Evolutionary conservation across 2,329 filamentous ascomycete species (phyloP).

Genomic region (Westerdykella ornata): DNA sequence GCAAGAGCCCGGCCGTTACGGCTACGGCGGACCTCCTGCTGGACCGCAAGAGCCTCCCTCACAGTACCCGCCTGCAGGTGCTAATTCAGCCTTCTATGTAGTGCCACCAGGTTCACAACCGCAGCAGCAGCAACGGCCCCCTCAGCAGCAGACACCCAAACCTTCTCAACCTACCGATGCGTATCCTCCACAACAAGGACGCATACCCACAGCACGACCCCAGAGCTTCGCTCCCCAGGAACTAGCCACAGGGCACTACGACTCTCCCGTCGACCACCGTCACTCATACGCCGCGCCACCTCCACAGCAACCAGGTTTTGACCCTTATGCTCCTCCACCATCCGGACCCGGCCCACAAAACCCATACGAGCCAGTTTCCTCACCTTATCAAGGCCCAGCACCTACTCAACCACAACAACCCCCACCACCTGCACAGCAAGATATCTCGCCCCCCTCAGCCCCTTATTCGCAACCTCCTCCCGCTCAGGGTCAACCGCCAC

Average conservation of each 20-base stretch:
- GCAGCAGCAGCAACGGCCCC: constrained; percentile 10
- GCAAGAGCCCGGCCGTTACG: constrained; percentile 26
- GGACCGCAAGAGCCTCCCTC: constrained; percentile 26
- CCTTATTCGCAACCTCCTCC: constrained; percentile 25
- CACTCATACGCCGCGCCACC: constrained; percentile 34
- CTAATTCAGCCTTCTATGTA: constrained; percentile 37
- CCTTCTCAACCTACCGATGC: constrained; percentile 28
- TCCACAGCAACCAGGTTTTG: constrained; percentile 24
- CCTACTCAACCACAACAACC: constrained; percentile 8
- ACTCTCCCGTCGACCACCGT: constrained; percentile 43
- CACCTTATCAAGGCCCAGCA: constrained; percentile 19
- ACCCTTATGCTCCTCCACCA: constrained; percentile 17
- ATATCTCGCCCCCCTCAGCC: constrained; percentile 14
- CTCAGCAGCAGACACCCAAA: constrained; percentile 28
- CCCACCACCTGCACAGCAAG: not conserved
- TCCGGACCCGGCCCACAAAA: constrained; percentile 16
- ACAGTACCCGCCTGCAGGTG: constrained; percentile 36
- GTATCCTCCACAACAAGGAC: constrained; percentile 36
- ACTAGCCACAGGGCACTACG: constrained; percentile 42
- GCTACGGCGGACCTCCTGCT: constrained; percentile 28
- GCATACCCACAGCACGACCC: constrained; percentile 28
- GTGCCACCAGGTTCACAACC: constrained; percentile 24
- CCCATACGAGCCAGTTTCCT: constrained; percentile 24
- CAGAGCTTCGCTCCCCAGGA: constrained; percentile 43
- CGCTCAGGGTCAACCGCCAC: constrained; percentile 8